A percentile compares a stretch with the other conserved stretches of the same genome.
Conservation (phyloP, 106 monocot species). For the Hemerocallis citrina region DNA sequence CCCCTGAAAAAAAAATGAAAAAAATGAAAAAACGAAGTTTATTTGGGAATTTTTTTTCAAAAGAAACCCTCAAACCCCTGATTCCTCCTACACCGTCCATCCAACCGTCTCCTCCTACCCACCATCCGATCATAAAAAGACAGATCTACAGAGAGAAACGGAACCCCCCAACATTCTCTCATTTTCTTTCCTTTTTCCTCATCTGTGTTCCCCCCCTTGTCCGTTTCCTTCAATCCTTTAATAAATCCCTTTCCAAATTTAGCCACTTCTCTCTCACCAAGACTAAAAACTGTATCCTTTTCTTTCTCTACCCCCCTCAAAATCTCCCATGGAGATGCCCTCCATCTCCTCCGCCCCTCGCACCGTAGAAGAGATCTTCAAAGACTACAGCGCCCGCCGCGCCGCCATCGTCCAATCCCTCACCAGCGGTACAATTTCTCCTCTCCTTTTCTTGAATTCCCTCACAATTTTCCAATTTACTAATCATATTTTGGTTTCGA, state of each 20-base stretch:
- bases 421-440: conserved; percentile 33
- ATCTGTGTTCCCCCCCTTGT: too few species aligned
- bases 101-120: too few species aligned
- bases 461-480: background rate
- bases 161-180: too few species aligned
- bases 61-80: too few species aligned
- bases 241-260: background rate
- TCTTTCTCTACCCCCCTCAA: background rate
- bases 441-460: background rate
- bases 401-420: conserved; percentile 79
- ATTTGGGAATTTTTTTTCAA: too few species aligned
- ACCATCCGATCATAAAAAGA: too few species aligned
- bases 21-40: too few species aligned
- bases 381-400: conserved; percentile 66
- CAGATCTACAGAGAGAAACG: too few species aligned
- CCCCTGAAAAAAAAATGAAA: too few species aligned
- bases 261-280: background rate
- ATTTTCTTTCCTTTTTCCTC: too few species aligned
- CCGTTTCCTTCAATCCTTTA: background rate
- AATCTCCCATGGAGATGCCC: conserved; percentile 23
- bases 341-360: conserved; percentile 58
- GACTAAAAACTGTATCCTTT: background rate
- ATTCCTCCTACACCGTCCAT: too few species aligned
- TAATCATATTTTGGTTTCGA: background rate
- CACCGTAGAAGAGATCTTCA: conserved; percentile 92